phyloP scores from a whole-genome alignment of 2,329 filamentous ascomycete species.

The Phoma herbarum region DNA sequence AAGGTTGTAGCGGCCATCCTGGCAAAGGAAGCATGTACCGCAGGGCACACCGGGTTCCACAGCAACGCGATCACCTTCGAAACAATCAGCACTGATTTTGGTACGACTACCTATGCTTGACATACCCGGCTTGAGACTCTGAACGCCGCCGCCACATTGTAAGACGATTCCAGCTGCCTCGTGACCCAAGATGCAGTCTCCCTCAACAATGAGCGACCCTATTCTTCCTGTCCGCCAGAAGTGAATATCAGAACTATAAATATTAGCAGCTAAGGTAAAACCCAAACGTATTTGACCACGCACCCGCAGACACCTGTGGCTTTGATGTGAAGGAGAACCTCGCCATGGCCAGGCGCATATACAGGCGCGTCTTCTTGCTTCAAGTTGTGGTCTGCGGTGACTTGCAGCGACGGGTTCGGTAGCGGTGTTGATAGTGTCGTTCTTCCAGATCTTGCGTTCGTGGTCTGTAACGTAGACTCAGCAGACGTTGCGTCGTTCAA shows the following conservation, averaged over 20 bases:
- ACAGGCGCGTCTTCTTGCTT: slow-evolving; percentile 67
- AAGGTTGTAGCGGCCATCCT: slow-evolving; percentile 69
- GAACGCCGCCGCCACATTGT: slow-evolving; percentile 64
- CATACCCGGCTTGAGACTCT: slow-evolving; percentile 58
- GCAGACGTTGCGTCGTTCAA: slow-evolving; percentile 1
- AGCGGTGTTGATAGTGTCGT: slow-evolving; percentile 36
- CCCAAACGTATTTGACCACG: slow-evolving; percentile 6
- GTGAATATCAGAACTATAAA: slow-evolving; percentile 68
- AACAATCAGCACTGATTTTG: neutral
- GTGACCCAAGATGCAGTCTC: slow-evolving; percentile 72
- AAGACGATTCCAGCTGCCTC: slow-evolving; percentile 70
- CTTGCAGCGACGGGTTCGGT: slow-evolving; percentile 65
- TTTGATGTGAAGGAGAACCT: slow-evolving; percentile 69
- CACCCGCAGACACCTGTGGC: slow-evolving; percentile 71
- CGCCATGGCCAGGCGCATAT: slow-evolving; percentile 60
- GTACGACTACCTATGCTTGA: neutral
- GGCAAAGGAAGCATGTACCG: slow-evolving; percentile 66
- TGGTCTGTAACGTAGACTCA: slow-evolving; percentile 19
- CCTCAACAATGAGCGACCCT: slow-evolving; percentile 68
- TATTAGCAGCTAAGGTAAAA: neutral
- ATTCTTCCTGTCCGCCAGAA: slow-evolving; percentile 73
- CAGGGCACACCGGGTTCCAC: slow-evolving; percentile 74
- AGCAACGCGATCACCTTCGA: slow-evolving; percentile 69
- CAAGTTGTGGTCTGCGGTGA: slow-evolving; percentile 68
- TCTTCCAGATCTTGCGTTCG: slow-evolving; percentile 23